phyloP scores from a whole-genome alignment of 2,329 filamentous ascomycete species.

The Fusarium graminum region DNA sequence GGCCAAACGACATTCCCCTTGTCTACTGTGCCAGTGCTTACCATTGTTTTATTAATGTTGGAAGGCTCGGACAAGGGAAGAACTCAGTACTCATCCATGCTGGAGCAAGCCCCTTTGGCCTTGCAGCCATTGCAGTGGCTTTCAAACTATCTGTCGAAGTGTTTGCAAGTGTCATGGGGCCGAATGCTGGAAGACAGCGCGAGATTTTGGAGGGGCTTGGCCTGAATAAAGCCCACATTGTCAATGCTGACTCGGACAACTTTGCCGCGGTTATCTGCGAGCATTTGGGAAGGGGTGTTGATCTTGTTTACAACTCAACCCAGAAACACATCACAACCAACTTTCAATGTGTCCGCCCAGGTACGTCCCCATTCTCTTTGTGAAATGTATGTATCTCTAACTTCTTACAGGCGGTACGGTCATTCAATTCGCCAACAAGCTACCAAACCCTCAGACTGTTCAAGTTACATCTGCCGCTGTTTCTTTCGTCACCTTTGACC shows the following conservation, averaged over 20 bases:
- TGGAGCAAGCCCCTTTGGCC: conserved; percentile 59
- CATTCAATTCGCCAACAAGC: conserved; percentile 50
- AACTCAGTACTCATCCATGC: conserved; percentile 59
- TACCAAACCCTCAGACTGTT: conserved; percentile 31
- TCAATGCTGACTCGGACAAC: conserved; percentile 54
- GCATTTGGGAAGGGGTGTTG: conserved; percentile 54
- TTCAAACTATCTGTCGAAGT: conserved; percentile 55
- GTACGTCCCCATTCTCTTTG: conserved; percentile 48
- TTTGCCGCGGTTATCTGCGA: conserved; percentile 53
- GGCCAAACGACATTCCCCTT: conserved; percentile 50
- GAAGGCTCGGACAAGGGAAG: conserved; percentile 46
- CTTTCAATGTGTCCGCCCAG: conserved; percentile 53
- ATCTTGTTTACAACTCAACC: conserved; percentile 63
- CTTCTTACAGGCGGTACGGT: conserved; percentile 50
- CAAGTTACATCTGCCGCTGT: conserved; percentile 32
- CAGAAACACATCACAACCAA: conserved; percentile 52
- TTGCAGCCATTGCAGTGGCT: conserved; percentile 60
- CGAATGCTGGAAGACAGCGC: conserved; percentile 53
- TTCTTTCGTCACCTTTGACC: conserved; percentile 53
- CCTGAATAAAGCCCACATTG: conserved; percentile 54
- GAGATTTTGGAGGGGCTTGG: conserved; percentile 53
- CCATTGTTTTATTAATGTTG: conserved; percentile 57
- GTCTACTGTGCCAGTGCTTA: conserved; percentile 59
- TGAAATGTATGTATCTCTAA: conserved; percentile 18
- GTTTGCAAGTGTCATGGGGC: conserved; percentile 57